Conservation (phyloP, 2,329 filamentous ascomycete species). For the Neonectria sp. region DNA sequence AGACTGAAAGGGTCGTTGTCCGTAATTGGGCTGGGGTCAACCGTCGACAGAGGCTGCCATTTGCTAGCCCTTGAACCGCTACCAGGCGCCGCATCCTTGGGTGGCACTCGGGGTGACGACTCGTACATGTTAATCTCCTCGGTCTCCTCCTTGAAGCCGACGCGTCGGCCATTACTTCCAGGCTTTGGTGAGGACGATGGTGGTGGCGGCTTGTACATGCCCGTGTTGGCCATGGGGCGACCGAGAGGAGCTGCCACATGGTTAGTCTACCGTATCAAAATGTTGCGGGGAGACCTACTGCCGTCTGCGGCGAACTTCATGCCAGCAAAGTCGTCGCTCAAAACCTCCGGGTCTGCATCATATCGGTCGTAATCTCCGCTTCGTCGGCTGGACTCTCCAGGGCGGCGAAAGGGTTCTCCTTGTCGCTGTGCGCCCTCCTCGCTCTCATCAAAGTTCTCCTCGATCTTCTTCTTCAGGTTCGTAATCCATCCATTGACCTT, state of each 20-base stretch:
- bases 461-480: slow-evolving; percentile 91
- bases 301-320: slow-evolving; percentile 75
- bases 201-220: slow-evolving; percentile 81
- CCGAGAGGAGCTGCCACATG: slow-evolving; percentile 54
- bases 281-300: slow-evolving; percentile 60
- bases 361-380: slow-evolving; percentile 94
- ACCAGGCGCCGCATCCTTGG: slow-evolving; percentile 63
- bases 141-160: slow-evolving; percentile 73
- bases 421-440: slow-evolving; percentile 59
- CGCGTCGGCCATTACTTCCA: slow-evolving; percentile 63
- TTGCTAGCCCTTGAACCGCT: slow-evolving; percentile 84
- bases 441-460: slow-evolving; percentile 86
- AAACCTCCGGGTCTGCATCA: slow-evolving; percentile 91
- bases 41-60: slow-evolving; percentile 93
- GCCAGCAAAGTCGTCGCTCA: slow-evolving; percentile 89
- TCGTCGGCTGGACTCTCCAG: slow-evolving; percentile 74
- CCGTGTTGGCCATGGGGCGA: slow-evolving; percentile 80
- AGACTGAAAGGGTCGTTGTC: slow-evolving; percentile 98
- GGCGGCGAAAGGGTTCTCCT: slow-evolving; percentile 61
- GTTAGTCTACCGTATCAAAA: slow-evolving; percentile 34
- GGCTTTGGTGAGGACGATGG: slow-evolving; percentile 67
- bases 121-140: slow-evolving; percentile 88
- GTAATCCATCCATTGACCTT: slow-evolving; percentile 95
- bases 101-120: slow-evolving; percentile 69
- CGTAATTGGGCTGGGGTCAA: slow-evolving; percentile 84